Conservation (phyloP, 441 rosid genomes). For the Erodium texanum region DNA sequence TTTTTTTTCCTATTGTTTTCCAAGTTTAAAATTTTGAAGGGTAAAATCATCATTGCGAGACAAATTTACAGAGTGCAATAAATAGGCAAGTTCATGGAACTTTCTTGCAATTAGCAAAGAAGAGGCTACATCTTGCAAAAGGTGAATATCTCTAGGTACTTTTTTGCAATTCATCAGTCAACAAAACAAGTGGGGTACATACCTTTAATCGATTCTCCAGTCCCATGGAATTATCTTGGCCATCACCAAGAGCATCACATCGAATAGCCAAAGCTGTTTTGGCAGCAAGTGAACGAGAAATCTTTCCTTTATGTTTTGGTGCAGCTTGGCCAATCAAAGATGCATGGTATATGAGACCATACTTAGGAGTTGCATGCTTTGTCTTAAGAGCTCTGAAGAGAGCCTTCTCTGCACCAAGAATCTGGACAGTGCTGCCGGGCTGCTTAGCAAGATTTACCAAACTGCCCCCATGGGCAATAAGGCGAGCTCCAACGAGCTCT, state of each 20-base stretch:
- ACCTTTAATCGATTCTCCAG: conserved; percentile 77
- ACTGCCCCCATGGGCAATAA: conserved; percentile 64
- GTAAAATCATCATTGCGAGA: no score
- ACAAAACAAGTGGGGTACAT: not conserved
- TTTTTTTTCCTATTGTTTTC: no score
- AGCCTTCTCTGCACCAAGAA: conserved; percentile 90
- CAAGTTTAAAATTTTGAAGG: no score
- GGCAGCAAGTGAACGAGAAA: conserved; percentile 82
- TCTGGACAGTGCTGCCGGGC: conserved; percentile 90
- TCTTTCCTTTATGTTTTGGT: conserved; percentile 74
- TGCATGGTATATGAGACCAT: conserved; percentile 80
- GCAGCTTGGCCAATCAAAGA: conserved; percentile 90
- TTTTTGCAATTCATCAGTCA: no score
- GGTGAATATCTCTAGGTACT: no score
- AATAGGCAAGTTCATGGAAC: no score
- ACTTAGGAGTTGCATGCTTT: conserved; percentile 89
- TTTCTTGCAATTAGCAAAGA: no score
- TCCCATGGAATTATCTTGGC: conserved; percentile 66
- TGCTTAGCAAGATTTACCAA: conserved; percentile 86
- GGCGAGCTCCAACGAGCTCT: conserved; percentile 93
- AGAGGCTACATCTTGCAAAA: no score
- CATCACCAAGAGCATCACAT: conserved; percentile 46
- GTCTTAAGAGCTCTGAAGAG: conserved; percentile 92
- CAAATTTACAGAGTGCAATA: no score
- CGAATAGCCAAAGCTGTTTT: conserved; percentile 73